These are phyloP conservation scores for Pichia inconspicua DNA, from an alignment of 1,139 yeast genomes.

Conservation along the genomic window DNA sequence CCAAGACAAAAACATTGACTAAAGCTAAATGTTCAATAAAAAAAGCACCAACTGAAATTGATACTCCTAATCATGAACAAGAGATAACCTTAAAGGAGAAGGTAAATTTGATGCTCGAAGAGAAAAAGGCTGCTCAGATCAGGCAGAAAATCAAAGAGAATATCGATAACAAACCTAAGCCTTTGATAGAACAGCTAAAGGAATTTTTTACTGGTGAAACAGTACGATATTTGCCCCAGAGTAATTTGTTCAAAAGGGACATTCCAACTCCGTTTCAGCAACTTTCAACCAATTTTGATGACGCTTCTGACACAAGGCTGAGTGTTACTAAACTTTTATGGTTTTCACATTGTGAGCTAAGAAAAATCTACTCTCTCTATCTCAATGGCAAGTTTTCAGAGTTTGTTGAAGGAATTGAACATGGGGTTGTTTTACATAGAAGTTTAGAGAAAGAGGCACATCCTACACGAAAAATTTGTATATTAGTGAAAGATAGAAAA, in stretches of 20 bases:
- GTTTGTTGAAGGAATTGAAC: conserved; percentile 20
- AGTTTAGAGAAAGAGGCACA: conserved; percentile 37
- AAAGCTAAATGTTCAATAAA: not conserved
- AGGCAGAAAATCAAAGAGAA: not conserved
- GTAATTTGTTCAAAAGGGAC: not conserved
- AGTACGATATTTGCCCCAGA: conserved; percentile 1
- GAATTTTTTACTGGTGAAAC: conserved; percentile 10
- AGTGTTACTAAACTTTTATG: conserved; percentile 25
- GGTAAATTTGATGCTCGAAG: not conserved
- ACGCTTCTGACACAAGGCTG: conserved; percentile 11
- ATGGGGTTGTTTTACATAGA: conserved; percentile 39
- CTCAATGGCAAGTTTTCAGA: conserved; percentile 4
- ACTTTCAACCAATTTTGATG: conserved; percentile 4
- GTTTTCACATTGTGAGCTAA: conserved; percentile 24
- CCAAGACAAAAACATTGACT: not conserved
- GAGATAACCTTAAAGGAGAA: not conserved
- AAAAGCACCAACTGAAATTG: not conserved
- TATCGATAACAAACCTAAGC: not conserved
- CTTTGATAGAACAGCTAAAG: not conserved
- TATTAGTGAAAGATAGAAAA: not conserved
- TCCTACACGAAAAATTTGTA: conserved; percentile 13
- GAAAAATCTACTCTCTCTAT: conserved; percentile 19
- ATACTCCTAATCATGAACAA: no score
- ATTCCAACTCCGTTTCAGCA: conserved; percentile 9
- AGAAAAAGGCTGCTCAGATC: not conserved